Percentiles rank a stretch among this genome's conserved stretches.
phyloP scores from a whole-genome alignment of 169 alveolate genomes.

The Plasmodium yoelii region DNA sequence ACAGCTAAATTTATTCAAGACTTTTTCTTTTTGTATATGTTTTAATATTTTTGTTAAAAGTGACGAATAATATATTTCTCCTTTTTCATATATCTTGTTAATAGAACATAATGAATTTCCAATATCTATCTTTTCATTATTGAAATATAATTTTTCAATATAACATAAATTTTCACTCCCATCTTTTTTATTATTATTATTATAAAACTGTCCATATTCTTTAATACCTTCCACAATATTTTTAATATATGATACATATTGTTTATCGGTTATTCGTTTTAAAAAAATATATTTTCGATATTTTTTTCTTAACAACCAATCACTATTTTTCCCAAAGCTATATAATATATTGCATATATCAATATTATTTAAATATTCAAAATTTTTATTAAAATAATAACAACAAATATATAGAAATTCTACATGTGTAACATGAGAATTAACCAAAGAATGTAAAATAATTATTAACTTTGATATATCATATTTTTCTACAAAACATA shows the following conservation, averaged over 20 bases:
- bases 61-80: not conserved
- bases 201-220: conserved; percentile 1
- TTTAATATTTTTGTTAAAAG: not conserved
- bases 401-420: conserved; percentile 28
- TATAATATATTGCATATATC: conserved; percentile 53
- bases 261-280: conserved; percentile 1
- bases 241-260: conserved; percentile 10
- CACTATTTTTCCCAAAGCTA: conserved; percentile 2
- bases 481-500: not conserved
- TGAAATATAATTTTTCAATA: too few species aligned
- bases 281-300: not conserved
- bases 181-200: too few species aligned
- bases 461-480: conserved; percentile 33
- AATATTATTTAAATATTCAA: conserved; percentile 21
- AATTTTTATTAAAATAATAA: conserved; percentile 15
- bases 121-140: too few species aligned
- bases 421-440: conserved; percentile 18
- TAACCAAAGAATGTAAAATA: conserved; percentile 26
- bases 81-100: not conserved
- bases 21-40: conserved; percentile 10
- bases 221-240: not conserved
- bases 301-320: conserved; percentile 1
- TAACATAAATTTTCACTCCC: too few species aligned
- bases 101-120: not conserved
- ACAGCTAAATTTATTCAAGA: conserved; percentile 12